These are phyloP conservation scores for Sporothrix pseudoabietina DNA, from an alignment of 2,329 filamentous ascomycete genomes.

Conservation along the genomic window DNA sequence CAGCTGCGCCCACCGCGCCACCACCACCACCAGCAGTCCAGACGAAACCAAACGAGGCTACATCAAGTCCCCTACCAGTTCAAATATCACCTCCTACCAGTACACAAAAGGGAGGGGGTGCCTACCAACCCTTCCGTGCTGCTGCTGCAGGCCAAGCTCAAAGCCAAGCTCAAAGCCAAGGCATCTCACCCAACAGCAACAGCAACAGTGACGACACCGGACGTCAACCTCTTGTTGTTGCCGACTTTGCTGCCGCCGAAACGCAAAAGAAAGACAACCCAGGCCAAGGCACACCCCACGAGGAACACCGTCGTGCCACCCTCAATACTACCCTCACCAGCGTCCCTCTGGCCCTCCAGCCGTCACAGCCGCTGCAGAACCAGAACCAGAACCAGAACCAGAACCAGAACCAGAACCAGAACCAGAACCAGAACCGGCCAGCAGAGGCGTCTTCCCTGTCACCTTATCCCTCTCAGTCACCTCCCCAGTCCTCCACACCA, in stretches of 20 bases:
- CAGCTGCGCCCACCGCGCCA: conserved; percentile 27
- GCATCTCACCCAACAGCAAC: conserved; percentile 21
- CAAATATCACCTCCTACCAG: background rate
- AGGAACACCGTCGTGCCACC: conserved; percentile 15
- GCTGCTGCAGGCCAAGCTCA: background rate
- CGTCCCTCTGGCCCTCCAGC: conserved; percentile 35
- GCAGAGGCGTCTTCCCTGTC: background rate
- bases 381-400: conserved; percentile 27
- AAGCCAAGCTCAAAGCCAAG: background rate
- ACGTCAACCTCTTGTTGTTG: conserved; percentile 17
- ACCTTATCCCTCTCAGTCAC: background rate
- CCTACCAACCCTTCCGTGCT: conserved; percentile 2
- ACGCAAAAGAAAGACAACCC: background rate
- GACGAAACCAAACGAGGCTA: background rate
- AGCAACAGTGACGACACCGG: conserved; percentile 29
- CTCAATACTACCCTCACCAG: conserved; percentile 30
- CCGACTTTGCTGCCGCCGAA: conserved; percentile 7
- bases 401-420: too few relatives aligned
- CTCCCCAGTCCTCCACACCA: background rate
- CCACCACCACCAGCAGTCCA: background rate
- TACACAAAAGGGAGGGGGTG: background rate
- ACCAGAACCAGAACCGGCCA: conserved; percentile 30
- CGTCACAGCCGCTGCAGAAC: conserved; percentile 36
- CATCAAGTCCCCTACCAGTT: background rate
- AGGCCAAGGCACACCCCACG: background rate